Base-by-base conservation (phyloP, 176 grass and related monocot species). In the sorghum (Sorghum bicolor) region DNA sequence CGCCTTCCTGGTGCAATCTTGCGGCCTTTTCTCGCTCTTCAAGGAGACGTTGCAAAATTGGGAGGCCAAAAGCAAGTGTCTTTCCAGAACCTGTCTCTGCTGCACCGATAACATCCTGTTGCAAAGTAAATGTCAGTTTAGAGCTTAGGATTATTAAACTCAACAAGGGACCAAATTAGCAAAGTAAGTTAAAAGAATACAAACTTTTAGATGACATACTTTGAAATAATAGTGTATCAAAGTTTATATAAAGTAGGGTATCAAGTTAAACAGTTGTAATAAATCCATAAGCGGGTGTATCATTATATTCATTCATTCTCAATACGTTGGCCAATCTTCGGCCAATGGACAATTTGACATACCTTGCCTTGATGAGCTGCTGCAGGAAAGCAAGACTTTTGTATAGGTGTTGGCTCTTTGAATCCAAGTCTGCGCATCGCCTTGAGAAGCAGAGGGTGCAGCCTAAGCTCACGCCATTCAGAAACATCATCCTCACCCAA, bases 281-380 rank as follows among this genome's bases (percentile, higher is more conserved):
- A 70, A 45, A 75, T 30, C 50, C 29, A 13, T 22, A 34, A 34
- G 0, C 9, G 14, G 28, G 3, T 50, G 69, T 44, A 38, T 50
- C 20, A 82, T 28, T 4, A 31, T 29, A 48, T 68, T 74, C 26
- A 55, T 45, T 57, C 7, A 30, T 76, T 61, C 57, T 61, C n/a
- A 12, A 61, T 12, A 16, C 57, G 50, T 28, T 64, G 72, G 15
- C 16, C 50, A 83, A 82, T 31, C 37, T 20, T 28, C 38, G 11
- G 16, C 22, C 9, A 16, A n/a, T 14, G 71, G 72, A 73, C 50
- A 85, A 33, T 57, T 39, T 57, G 33, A 87, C 83, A 68, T 89
- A 97, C 95, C 95, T 97, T 97, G 73, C 95, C 95, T 81, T 94
- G 95, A 88, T 94, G 95, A 74, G 92, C 92, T 78, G 92, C 92